Evolutionary conservation across 2,329 filamentous ascomycete genomes (phyloP), one percentile per base, ranked within the genome.

Genomic region (Neonectria punicea): DNA sequence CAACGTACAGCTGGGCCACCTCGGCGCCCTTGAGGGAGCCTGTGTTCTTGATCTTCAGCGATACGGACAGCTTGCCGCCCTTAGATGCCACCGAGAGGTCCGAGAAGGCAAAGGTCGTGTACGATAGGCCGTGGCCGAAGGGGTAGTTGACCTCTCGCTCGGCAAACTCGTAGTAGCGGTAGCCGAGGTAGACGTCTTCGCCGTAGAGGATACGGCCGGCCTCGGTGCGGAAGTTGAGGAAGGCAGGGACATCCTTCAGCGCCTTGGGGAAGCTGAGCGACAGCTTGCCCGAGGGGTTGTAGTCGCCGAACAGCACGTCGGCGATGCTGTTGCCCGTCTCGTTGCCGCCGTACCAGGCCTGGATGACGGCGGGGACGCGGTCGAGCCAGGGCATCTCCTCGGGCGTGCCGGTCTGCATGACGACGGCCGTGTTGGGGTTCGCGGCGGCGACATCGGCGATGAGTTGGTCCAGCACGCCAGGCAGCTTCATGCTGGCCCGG

Each of bases 261-360:
- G 84, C 83, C 57, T 83, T 83, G 1, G 93, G 93, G 80, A 94
- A 94, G 2, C 86, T 91, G 22, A 94, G 82, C 0, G 92, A 90
- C 1, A 94, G 83, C 77, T 94, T 94, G 14, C 89, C 92, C 49
- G 88, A 90, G 0, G 93, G 93, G 74, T 92, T 94, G 51, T 87
- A 85, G 66, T 90, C 86, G 53, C 92, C 93, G 68, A 93, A 92
- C 18, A 95, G 82, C 1, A 95, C 85, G 69, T 95, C 92, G 0
- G 91, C 92, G 66, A 97, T 90, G 11, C 89, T 90, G 74, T 94
- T 93, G 6, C 93, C 93, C 5, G 90, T 91, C 80, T 96, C 93
- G 73, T 96, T 93, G n/a, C 93, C 93, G 65, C 92, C 92, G 73
- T 94, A 96, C 92, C 92, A 96, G 8, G 92, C 92, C 73, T 95